These are phyloP conservation scores for Apophysomyces sp. DNA, from an alignment of 371 early-diverging fungal species.

Conservation along the genomic window DNA sequence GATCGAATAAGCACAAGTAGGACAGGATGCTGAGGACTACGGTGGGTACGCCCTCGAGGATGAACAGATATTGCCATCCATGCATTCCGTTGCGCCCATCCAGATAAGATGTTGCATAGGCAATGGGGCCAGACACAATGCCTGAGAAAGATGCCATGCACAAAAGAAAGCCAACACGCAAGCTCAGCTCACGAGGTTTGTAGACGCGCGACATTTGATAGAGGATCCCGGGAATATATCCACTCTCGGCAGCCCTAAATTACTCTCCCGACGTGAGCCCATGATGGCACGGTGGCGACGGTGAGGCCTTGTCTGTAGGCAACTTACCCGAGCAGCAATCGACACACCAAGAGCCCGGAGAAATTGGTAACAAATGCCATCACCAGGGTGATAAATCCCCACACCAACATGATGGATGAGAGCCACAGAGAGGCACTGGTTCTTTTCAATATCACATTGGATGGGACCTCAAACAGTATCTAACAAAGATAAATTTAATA, in stretches of 20 bases:
- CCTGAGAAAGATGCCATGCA: slow-evolving; percentile 5
- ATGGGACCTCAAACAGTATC: slow-evolving; percentile 11
- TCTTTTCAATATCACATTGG: slow-evolving; percentile 8
- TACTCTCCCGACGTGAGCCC: not conserved
- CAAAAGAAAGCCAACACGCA: slow-evolving; percentile 9
- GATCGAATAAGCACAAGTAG: slow-evolving; percentile 1
- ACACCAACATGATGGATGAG: slow-evolving; percentile 9
- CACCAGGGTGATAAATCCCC: slow-evolving; percentile 7
- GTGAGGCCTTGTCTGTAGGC: too few species aligned
- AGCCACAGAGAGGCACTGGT: slow-evolving; percentile 7
- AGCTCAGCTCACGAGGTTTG: slow-evolving; percentile 7
- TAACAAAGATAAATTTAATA: not conserved
- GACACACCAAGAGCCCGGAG: not conserved
- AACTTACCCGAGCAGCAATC: slow-evolving; percentile 11
- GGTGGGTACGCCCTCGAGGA: slow-evolving; percentile 11
- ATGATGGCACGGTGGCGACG: too few species aligned
- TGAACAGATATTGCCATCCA: slow-evolving; percentile 12
- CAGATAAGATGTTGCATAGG: slow-evolving; percentile 3
- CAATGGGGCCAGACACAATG: slow-evolving; percentile 1
- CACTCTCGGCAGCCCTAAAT: slow-evolving; percentile 6
- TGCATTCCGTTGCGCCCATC: slow-evolving; percentile 10
- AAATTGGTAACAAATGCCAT: slow-evolving; percentile 4
- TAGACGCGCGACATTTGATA: slow-evolving; percentile 11
- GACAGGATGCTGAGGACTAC: slow-evolving; percentile 1
- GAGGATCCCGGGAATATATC: slow-evolving; percentile 7